Conservation (phyloP, 179 eudicot species). For the Corrigiola litoralis region DNA sequence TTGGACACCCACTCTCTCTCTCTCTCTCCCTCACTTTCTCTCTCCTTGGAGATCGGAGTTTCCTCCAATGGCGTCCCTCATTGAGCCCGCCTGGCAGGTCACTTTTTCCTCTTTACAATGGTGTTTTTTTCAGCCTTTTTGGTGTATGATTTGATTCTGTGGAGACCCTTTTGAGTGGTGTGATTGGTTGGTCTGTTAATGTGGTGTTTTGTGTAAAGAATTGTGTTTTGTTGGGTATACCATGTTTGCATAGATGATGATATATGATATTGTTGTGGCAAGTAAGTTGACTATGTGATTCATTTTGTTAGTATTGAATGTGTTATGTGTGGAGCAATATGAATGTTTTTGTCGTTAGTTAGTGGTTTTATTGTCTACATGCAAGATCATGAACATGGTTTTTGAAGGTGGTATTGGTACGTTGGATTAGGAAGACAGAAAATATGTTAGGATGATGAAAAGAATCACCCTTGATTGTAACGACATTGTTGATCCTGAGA, state of each 20-base stretch:
- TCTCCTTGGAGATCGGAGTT: constrained; percentile 19
- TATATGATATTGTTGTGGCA: background rate
- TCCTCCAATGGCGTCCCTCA: constrained; percentile 46
- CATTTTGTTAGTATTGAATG: background rate
- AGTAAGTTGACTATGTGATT: background rate
- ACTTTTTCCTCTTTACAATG: background rate
- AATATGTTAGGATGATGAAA: background rate
- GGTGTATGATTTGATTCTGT: background rate
- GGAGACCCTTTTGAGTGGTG: background rate
- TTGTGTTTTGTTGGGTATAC: background rate
- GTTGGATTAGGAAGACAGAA: background rate
- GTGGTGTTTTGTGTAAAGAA: background rate
- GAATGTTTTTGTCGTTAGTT: background rate
- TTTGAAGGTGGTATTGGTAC: background rate
- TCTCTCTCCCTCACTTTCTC: constrained; percentile 3
- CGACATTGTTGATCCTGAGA: background rate
- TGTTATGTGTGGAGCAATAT: background rate
- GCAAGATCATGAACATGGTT: background rate
- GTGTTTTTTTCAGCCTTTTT: background rate
- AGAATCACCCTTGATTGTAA: background rate
- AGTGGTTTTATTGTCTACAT: background rate
- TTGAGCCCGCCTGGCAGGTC: constrained; percentile 70
- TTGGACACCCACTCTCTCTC: constrained; percentile 2
- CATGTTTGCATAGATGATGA: background rate
- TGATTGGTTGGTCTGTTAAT: background rate